phyloP scores from a whole-genome alignment of 2,329 filamentous ascomycete species.

The Aspergillus spinulosporus region DNA sequence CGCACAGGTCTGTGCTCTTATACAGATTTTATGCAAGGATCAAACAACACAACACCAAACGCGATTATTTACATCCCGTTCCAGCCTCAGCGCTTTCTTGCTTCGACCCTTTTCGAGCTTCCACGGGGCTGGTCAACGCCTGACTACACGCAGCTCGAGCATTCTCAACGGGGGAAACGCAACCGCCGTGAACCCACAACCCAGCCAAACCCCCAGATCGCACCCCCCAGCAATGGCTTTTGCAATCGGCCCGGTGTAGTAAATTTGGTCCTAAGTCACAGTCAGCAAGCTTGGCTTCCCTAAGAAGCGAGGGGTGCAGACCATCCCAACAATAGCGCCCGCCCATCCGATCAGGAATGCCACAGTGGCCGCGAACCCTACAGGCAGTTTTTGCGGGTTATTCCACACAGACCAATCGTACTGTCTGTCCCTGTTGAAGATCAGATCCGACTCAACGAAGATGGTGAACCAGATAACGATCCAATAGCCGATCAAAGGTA shows the following conservation, averaged over 20 bases:
- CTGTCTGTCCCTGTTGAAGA: constrained; percentile 41
- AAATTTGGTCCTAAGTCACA: constrained; percentile 36
- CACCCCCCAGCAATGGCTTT: constrained; percentile 32
- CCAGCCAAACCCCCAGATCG: constrained; percentile 42
- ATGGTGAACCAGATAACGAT: constrained; percentile 46
- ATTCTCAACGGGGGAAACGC: constrained; percentile 38
- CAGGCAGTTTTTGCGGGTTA: constrained; percentile 38
- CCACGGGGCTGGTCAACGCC: constrained; percentile 23
- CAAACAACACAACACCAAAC: background rate
- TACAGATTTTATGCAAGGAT: background rate
- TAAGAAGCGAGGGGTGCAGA: constrained; percentile 14
- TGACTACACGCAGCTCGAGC: constrained; percentile 34
- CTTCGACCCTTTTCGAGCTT: too few species aligned
- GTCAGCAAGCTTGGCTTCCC: constrained; percentile 5
- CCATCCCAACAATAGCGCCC: constrained; percentile 45
- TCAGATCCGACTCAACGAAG: constrained; percentile 43
- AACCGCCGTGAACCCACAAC: constrained; percentile 35
- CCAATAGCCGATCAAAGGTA: constrained; percentile 52
- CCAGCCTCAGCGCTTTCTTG: background rate
- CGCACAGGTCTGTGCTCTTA: background rate
- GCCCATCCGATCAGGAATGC: constrained; percentile 43
- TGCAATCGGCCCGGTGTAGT: constrained; percentile 42
- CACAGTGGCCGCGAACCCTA: constrained; percentile 44
- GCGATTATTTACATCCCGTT: background rate
- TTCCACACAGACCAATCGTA: constrained; percentile 48